Base-by-base conservation (phyloP, 2,329 filamentous ascomycete genomes). In the Epichloe festucae region DNA sequence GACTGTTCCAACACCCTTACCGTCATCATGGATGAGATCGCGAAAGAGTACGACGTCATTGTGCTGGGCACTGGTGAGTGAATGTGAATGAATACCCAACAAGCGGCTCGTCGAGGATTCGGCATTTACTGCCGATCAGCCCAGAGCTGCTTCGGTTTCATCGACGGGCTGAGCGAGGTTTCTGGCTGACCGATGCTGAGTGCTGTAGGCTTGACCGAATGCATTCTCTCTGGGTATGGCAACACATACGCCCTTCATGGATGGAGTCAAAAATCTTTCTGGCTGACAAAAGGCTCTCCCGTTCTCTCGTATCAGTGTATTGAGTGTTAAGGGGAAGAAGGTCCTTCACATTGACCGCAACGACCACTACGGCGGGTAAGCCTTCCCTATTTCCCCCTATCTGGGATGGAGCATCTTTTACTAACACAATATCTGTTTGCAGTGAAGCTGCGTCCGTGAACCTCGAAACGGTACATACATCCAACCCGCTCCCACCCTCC, bases 301-400 rank as follows among this genome's bases (percentile, higher is more conserved):
- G 14, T 38, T 34, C 47, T 39, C 50, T 27, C 23, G 38, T 54
- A 38, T 55, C 51, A 67, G 90, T 72, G 90, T 98, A 56, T 76
- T 97, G 67, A 95, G 89, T 75, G 91, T 97, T 64, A 96, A 97
- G 78, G 91, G 91, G 70, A 91, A 95, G 79, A 97, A 97, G 77
- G 93, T 98, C 66, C 81, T 98, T 59, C 93, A 98, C 76, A 95
- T 98, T 69, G 93, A 97, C 74, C 85, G 90, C 67, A 97, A 97
- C 69, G 89, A 95, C 70, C 90, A 97, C 76, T 97, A 96, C 67
- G 93, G 93, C 79, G 93, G 89, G 90, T 95, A 75, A 64, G 86
- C 51, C 34, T 35, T 2, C 43, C 34, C 34, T n/a, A 8, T 19
- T 14, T 35, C 27, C n/a, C 19, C 19, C n/a, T 19, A 5, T 17